phyloP scores from a whole-genome alignment of 192 early-diverging fungal genomes.

The Spinellus fusiger region DNA sequence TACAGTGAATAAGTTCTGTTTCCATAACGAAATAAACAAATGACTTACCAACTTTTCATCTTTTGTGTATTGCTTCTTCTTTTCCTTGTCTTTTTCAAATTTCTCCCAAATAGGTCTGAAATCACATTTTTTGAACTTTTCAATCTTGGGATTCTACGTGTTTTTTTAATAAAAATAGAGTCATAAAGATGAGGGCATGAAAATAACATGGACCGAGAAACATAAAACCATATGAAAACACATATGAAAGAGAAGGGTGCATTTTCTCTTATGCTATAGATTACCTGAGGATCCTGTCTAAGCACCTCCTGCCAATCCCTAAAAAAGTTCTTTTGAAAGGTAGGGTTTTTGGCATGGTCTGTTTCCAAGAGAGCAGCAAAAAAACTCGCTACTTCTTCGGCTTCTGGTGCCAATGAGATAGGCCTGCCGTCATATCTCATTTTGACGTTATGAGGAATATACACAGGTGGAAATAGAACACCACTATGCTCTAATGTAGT shows the following conservation, averaged over 20 bases:
- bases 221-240: not conserved
- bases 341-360: conserved; percentile 75
- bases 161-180: conserved; percentile 8
- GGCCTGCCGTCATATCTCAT: conserved; percentile 80
- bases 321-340: conserved; percentile 92
- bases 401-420: conserved; percentile 60
- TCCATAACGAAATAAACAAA: not conserved
- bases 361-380: conserved; percentile 84
- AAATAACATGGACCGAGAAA: too few species aligned
- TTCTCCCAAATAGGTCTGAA: conserved; percentile 82
- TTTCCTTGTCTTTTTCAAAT: conserved; percentile 68
- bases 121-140: conserved; percentile 78
- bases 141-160: conserved; percentile 60
- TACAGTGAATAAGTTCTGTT: too few species aligned
- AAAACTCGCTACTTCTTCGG: conserved; percentile 94
- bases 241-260: not conserved
- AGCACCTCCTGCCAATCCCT: conserved; percentile 73
- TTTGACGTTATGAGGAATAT: conserved; percentile 83
- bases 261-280: not conserved
- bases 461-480: conserved; percentile 85
- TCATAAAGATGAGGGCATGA: too few species aligned
- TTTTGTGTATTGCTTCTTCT: conserved; percentile 80
- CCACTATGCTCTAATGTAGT: conserved; percentile 81
- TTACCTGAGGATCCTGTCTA: conserved; percentile 53
- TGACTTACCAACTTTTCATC: conserved; percentile 71